Conservation (phyloP, 2,329 filamentous ascomycete species). For the Coleophoma cylindrospora region DNA sequence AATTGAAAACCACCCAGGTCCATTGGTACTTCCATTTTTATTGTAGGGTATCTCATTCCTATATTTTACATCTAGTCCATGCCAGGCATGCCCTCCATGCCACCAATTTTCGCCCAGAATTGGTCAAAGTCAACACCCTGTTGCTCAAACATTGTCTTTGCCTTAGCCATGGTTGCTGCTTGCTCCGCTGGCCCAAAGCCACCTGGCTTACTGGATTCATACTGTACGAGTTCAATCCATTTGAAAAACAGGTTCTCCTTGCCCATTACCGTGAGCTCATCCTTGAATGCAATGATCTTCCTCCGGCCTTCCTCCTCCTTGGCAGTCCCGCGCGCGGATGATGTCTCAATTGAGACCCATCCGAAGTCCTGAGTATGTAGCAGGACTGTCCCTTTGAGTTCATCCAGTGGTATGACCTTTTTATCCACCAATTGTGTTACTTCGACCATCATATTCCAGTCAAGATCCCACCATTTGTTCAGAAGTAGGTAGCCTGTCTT, state of each 20-base stretch:
- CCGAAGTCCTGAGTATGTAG: constrained; percentile 63
- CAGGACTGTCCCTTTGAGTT: constrained; percentile 67
- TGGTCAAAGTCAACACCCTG: constrained; percentile 78
- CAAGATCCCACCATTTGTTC: constrained; percentile 80
- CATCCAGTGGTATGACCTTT: constrained; percentile 53
- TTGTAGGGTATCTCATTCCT: not conserved
- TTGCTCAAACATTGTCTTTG: constrained; percentile 68
- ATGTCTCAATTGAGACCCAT: constrained; percentile 66
- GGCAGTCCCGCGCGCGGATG: constrained; percentile 38
- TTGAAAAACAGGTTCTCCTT: constrained; percentile 88
- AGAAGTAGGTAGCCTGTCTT: constrained; percentile 89
- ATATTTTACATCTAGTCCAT: constrained; percentile 28
- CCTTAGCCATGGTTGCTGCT: constrained; percentile 65
- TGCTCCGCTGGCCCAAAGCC: constrained; percentile 75
- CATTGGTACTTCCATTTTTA: too few species aligned
- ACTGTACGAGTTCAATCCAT: constrained; percentile 91
- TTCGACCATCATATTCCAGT: constrained; percentile 75
- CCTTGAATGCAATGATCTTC: constrained; percentile 77
- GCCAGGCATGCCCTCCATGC: constrained; percentile 50
- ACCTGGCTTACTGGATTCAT: constrained; percentile 72
- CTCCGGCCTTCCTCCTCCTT: constrained; percentile 60
- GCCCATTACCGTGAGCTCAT: constrained; percentile 67
- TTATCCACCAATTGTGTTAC: constrained; percentile 66
- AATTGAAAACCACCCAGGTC: too few species aligned
- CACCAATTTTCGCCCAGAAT: constrained; percentile 69